A percentile compares a stretch with the other conserved stretches of the same genome.
These are phyloP conservation scores for Prinsepia uniflora DNA, from an alignment of 306 rosid species.

Conservation along the genomic window DNA sequence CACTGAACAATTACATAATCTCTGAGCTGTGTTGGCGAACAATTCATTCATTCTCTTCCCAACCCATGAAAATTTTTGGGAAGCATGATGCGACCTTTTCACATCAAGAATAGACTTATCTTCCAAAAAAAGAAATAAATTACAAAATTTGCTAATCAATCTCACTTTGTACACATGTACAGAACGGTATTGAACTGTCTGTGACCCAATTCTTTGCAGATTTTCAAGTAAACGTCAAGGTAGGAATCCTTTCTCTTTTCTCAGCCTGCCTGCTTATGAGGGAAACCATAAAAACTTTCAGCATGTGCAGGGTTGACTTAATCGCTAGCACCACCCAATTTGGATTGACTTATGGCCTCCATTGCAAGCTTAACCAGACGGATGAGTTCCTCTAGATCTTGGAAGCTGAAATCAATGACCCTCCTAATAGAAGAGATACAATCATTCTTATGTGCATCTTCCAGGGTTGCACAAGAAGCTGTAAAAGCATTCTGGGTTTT, in stretches of 20 bases:
- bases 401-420: constrained; percentile 78
- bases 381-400: constrained; percentile 65
- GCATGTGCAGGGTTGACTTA: constrained; percentile 57
- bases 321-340: constrained; percentile 58
- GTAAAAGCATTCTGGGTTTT: constrained; percentile 54
- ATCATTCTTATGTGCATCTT: constrained; percentile 48
- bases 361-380: constrained; percentile 52
- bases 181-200: constrained; percentile 37
- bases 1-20: constrained; percentile 46
- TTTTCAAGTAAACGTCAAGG: constrained; percentile 33
- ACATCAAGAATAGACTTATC: constrained; percentile 37
- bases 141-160: constrained; percentile 61
- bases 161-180: constrained; percentile 86
- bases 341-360: constrained; percentile 53
- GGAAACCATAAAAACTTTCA: constrained; percentile 26
- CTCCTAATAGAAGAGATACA: constrained; percentile 50
- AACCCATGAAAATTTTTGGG: constrained; percentile 42
- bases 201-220: constrained; percentile 38
- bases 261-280: constrained; percentile 37
- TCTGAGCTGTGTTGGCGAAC: constrained; percentile 26
- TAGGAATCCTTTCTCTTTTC: constrained; percentile 31
- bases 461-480: constrained; percentile 39
- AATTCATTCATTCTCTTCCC: constrained; percentile 39
- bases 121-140: constrained; percentile 27
- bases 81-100: constrained; percentile 45